phyloP scores from a whole-genome alignment of 2,329 filamentous ascomycete genomes.

The Ceratocystis variospora region DNA sequence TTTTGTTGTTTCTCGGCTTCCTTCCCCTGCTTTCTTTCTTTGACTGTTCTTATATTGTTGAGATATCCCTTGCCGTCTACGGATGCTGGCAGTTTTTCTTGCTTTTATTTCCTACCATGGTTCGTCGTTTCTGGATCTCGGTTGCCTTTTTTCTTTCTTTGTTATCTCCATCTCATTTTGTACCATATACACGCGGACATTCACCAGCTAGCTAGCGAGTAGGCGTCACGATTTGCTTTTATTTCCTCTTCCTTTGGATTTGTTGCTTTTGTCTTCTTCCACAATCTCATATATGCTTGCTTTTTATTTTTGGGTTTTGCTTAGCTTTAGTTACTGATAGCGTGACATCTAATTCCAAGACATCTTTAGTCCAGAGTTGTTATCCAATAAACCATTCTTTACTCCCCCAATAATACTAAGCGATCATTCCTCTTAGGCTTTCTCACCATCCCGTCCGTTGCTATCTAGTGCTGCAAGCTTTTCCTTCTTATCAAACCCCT shows the following conservation, averaged over 20 bases:
- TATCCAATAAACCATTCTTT: background rate
- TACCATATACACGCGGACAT: background rate
- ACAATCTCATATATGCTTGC: too few species aligned
- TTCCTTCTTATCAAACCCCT: conserved; percentile 17
- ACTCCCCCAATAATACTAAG: background rate
- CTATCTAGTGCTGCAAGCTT: background rate
- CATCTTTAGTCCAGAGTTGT: too few species aligned
- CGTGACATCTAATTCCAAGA: too few species aligned
- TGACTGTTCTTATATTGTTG: conserved; percentile 6
- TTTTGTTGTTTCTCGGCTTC: background rate
- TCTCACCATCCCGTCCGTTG: background rate
- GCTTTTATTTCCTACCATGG: background rate
- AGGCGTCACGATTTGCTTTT: too few species aligned
- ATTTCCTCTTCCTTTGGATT: background rate
- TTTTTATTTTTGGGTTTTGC: too few species aligned
- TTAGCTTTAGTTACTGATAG: too few species aligned
- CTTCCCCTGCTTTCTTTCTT: background rate
- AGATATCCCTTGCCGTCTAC: background rate
- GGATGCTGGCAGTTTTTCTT: background rate
- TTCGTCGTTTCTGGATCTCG: background rate
- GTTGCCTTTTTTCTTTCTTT: background rate
- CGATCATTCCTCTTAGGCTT: background rate
- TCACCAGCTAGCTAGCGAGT: background rate
- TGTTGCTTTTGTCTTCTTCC: too few species aligned
- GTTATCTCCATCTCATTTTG: conserved; percentile 8